Percentiles rank a stretch among this genome's conserved stretches.
Evolutionary conservation across 176 grass and related monocot genomes (phyloP).

Genomic region (Oryza rufipogon): DNA sequence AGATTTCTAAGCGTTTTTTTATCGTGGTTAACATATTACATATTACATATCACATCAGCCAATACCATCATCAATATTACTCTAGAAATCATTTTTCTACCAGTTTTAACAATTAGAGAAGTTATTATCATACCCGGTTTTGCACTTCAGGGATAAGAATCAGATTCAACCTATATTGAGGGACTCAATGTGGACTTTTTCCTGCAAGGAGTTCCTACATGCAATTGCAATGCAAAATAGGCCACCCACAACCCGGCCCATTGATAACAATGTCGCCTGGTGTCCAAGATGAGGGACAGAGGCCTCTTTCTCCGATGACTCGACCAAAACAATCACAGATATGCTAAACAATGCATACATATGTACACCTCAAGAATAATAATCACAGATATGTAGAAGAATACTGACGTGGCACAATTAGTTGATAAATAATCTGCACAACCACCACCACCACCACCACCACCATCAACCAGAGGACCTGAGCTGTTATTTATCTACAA

Average conservation of each 20-base stretch:
- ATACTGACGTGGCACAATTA: neutral
- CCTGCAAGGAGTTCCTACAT: neutral
- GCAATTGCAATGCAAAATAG: neutral
- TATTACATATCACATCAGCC: no score
- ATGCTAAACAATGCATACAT: neutral
- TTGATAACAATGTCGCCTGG: neutral
- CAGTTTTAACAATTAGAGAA: no score
- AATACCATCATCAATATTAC: no score
- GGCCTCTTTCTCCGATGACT: neutral
- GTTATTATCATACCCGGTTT: no score
- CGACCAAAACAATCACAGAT: neutral
- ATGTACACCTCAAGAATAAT: neutral
- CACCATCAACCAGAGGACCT: neutral
- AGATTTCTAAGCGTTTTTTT: no score
- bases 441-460: neutral
- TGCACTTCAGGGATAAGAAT: no score
- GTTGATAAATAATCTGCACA: slow-evolving; percentile 17
- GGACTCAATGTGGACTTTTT: no score
- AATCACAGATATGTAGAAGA: neutral
- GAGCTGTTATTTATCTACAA: neutral
- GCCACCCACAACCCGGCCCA: neutral
- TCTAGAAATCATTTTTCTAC: no score
- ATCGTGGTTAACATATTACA: no score
- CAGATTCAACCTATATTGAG: no score
- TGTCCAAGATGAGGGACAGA: neutral